These are phyloP conservation scores for Kandelia obovata DNA, from an alignment of 345 rosid species.

Conservation along the genomic window DNA sequence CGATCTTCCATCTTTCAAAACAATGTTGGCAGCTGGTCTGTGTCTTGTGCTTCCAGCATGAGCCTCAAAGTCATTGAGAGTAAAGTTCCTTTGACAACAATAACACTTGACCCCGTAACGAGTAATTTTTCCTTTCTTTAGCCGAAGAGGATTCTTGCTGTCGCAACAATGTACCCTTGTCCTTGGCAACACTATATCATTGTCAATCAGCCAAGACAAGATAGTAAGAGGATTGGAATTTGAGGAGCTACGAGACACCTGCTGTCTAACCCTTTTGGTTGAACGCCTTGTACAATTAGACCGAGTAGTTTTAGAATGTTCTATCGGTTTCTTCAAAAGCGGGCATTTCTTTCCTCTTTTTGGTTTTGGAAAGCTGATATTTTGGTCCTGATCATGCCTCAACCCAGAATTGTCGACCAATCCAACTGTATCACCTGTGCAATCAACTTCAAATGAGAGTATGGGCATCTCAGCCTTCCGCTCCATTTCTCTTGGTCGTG, in stretches of 20 bases:
- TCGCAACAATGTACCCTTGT: slow-evolving; percentile 4
- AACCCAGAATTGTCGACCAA: background rate
- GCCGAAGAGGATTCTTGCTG: background rate
- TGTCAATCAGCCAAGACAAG: slow-evolving; percentile 46
- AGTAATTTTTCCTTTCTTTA: slow-evolving; percentile 13
- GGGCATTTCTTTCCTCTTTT: background rate
- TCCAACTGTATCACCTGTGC: background rate
- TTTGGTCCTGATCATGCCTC: background rate
- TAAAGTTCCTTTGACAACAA: slow-evolving; percentile 13
- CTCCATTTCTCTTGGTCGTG: background rate
- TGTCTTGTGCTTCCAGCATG: slow-evolving; percentile 18
- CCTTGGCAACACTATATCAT: slow-evolving; percentile 19
- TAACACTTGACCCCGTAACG: slow-evolving; percentile 16
- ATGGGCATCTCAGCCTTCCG: background rate
- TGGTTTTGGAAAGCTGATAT: background rate
- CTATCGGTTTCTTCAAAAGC: background rate
- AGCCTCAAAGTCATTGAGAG: slow-evolving; percentile 16
- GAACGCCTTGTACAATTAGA: background rate
- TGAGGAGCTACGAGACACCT: background rate
- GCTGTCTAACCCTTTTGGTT: slow-evolving; percentile 13
- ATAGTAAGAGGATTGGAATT: slow-evolving; percentile 15
- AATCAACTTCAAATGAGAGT: too few species aligned
- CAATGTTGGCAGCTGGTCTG: slow-evolving; percentile 18
- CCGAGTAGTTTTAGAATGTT: background rate
- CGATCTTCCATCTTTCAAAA: slow-evolving; percentile 20